Percentiles rank a stretch among this genome's conserved stretches.
These are phyloP conservation scores for Fusarium sp. DNA, from an alignment of 2,329 filamentous ascomycete genomes.

Conservation along the genomic window DNA sequence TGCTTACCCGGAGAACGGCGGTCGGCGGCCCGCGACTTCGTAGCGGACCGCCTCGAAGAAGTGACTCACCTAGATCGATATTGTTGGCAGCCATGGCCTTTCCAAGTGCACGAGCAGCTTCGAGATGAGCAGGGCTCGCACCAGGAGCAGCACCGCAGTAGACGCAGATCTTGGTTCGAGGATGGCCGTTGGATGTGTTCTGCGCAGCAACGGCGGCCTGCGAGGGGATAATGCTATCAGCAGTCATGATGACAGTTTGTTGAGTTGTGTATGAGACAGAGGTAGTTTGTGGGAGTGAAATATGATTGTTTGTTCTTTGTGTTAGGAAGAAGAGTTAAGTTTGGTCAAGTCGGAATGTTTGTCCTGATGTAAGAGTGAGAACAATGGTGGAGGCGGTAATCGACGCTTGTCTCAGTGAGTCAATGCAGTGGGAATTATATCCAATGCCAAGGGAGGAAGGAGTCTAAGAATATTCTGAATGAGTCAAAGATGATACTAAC, in stretches of 20 bases:
- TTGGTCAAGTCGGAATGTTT: neutral
- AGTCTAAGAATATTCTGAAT: slow-evolving; percentile 20
- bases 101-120: slow-evolving; percentile 82
- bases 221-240: slow-evolving; percentile 40
- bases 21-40: slow-evolving; percentile 14
- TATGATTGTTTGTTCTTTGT: neutral
- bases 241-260: slow-evolving; percentile 46
- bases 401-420: slow-evolving; percentile 23
- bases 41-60: slow-evolving; percentile 6
- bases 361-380: slow-evolving; percentile 13
- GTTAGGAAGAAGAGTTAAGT: neutral
- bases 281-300: neutral
- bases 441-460: slow-evolving; percentile 23
- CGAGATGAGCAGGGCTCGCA: slow-evolving; percentile 78
- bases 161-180: slow-evolving; percentile 82
- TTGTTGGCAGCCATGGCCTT: slow-evolving; percentile 78
- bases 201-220: slow-evolving; percentile 31
- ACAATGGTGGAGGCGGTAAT: slow-evolving; percentile 18
- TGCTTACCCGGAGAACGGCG: slow-evolving; percentile 1
- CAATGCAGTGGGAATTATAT: slow-evolving; percentile 1
- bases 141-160: slow-evolving; percentile 91
- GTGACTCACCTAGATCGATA: slow-evolving; percentile 75
- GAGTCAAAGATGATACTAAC: slow-evolving; percentile 14
- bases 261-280: neutral
- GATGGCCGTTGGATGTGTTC: slow-evolving; percentile 49